Percentiles rank a stretch among this genome's conserved stretches.
Evolutionary conservation across 2,329 filamentous ascomycete genomes (phyloP).

Genomic region (Fusarium veterinarium): DNA sequence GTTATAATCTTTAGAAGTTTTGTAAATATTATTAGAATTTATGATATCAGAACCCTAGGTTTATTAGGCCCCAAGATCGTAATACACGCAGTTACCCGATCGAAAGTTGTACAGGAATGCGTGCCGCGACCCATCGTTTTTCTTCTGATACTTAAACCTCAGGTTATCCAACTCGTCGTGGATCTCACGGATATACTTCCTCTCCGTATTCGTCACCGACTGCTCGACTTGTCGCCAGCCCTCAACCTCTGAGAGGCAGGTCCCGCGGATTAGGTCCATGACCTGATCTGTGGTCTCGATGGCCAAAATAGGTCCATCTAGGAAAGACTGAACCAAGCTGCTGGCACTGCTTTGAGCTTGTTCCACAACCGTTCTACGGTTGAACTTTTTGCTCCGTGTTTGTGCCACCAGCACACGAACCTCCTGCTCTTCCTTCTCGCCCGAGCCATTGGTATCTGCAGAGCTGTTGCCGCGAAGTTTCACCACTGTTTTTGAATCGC

Average conservation of each 20-base stretch:
- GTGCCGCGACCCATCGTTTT: constrained; percentile 69
- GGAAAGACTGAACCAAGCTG: constrained; percentile 75
- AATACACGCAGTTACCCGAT: constrained; percentile 85
- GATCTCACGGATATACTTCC: constrained; percentile 84
- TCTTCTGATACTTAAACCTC: constrained; percentile 66
- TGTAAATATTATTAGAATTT: not conserved
- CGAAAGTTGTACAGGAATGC: constrained; percentile 94
- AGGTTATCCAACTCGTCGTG: constrained; percentile 78
- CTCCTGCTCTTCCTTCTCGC: constrained; percentile 67
- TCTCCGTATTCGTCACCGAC: constrained; percentile 78
- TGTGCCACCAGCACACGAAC: constrained; percentile 87
- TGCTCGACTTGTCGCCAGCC: constrained; percentile 87
- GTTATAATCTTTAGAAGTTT: not conserved
- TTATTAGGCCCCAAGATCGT: constrained; percentile 70
- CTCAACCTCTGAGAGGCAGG: constrained; percentile 81
- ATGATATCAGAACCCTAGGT: not conserved
- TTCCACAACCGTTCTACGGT: constrained; percentile 86
- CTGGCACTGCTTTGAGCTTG: constrained; percentile 72
- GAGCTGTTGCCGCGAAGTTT: constrained; percentile 52
- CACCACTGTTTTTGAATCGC: constrained; percentile 70
- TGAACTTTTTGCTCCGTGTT: constrained; percentile 90
- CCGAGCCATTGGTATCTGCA: constrained; percentile 45
- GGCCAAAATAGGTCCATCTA: constrained; percentile 83
- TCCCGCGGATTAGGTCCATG: constrained; percentile 79
- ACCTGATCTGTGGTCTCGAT: constrained; percentile 89